These are phyloP conservation scores for Coemansia sp. DNA, from an alignment of 192 early-diverging fungal species.

Conservation along the genomic window DNA sequence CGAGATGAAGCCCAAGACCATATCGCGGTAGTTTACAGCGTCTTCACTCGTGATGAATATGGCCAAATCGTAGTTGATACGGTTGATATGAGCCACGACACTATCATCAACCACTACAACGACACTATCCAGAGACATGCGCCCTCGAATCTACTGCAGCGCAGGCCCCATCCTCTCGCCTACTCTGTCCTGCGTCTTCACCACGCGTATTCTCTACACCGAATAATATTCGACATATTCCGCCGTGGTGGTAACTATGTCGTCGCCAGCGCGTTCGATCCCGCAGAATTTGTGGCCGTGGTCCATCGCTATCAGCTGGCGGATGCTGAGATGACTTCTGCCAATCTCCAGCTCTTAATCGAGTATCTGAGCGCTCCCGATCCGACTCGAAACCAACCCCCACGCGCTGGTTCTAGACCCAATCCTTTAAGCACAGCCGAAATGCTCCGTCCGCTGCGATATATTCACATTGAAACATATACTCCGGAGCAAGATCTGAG, in stretches of 20 bases:
- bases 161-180: conserved; percentile 15
- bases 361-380: conserved; percentile 10
- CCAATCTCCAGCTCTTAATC: conserved; percentile 20
- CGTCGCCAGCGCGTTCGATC: conserved; percentile 29
- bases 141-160: conserved; percentile 1
- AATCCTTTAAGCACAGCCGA: conserved; percentile 5
- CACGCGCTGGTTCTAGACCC: background rate
- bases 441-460: conserved; percentile 31
- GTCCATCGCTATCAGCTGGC: conserved; percentile 16
- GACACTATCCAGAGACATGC: background rate
- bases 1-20: conserved; percentile 24
- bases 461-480: conserved; percentile 30
- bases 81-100: conserved; percentile 19
- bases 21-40: conserved; percentile 25
- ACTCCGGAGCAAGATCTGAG: conserved; percentile 17
- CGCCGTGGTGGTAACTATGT: conserved; percentile 37
- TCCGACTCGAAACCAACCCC: background rate
- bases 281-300: conserved; percentile 12
- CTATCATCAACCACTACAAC: conserved; percentile 21
- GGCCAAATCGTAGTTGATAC: background rate
- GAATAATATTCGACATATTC: conserved; percentile 39
- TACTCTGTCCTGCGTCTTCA: conserved; percentile 44
- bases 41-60: background rate
- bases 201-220: conserved; percentile 34
- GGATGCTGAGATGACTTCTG: conserved; percentile 37